These are phyloP conservation scores for Rosellinia necatrix DNA, from an alignment of 2,329 filamentous ascomycete genomes.

Conservation along the genomic window DNA sequence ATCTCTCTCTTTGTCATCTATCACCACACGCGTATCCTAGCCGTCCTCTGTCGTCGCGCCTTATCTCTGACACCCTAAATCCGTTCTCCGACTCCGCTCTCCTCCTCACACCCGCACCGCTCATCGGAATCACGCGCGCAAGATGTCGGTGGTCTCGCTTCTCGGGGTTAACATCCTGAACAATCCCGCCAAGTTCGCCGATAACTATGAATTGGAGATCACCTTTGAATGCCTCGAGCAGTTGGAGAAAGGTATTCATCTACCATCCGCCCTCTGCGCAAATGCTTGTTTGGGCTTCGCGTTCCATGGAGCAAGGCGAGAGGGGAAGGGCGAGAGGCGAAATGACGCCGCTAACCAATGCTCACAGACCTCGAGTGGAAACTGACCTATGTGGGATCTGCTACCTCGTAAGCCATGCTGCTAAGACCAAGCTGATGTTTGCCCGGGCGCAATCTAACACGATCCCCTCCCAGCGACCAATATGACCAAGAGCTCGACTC, in stretches of 20 bases:
- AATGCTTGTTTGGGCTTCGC: not conserved
- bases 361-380: constrained; percentile 96
- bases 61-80: not conserved
- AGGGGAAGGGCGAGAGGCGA: not conserved
- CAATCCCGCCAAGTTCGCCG: constrained; percentile 93
- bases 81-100: not conserved
- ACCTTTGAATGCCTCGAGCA: constrained; percentile 97
- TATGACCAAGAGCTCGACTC: constrained; percentile 98
- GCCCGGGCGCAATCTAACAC: constrained; percentile 25
- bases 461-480: constrained; percentile 69
- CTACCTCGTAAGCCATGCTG: constrained; percentile 76
- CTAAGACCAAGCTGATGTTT: not conserved
- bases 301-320: not conserved
- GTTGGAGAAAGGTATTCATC: constrained; percentile 92
- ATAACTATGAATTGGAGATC: constrained; percentile 96
- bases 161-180: constrained; percentile 95
- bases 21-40: too few species aligned
- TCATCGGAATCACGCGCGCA: constrained; percentile 27
- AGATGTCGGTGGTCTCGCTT: constrained; percentile 94
- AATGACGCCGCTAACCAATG: constrained; percentile 15
- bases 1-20: not conserved
- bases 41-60: not conserved
- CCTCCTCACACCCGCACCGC: constrained; percentile 2
- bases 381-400: constrained; percentile 96
- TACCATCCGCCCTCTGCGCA: constrained; percentile 27